A percentile compares a stretch with the other conserved stretches of the same genome.
Conservation (phyloP, 345 rosid species). For the Crucihimalaya himalaica region DNA sequence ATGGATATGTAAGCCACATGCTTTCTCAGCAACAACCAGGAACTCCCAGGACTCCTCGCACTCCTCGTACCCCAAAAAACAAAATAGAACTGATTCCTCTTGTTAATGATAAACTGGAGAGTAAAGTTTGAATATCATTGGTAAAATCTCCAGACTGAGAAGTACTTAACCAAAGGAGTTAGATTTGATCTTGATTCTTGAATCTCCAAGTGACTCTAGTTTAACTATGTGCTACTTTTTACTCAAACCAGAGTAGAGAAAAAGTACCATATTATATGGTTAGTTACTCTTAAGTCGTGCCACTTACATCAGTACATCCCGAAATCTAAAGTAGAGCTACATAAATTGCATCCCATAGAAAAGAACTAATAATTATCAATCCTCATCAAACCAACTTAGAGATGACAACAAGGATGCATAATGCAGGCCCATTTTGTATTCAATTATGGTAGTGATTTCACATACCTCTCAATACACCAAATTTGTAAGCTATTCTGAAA, state of each 20-base stretch:
- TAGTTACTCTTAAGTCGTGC: neutral
- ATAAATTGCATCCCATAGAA: neutral
- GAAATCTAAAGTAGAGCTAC: too few species aligned
- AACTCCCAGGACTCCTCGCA: conserved; percentile 79
- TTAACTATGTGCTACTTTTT: neutral
- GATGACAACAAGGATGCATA: neutral
- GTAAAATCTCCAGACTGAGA: neutral
- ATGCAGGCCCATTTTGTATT: neutral
- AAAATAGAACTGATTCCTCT: conserved; percentile 74
- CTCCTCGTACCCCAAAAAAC: conserved; percentile 66
- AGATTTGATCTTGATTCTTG: neutral
- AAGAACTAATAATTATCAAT: neutral
- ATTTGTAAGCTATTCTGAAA: neutral
- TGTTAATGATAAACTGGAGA: conserved; percentile 80
- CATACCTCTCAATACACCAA: neutral
- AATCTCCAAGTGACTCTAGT: neutral
- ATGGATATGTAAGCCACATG: conserved; percentile 85
- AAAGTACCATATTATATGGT: neutral
- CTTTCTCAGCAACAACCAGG: conserved; percentile 71
- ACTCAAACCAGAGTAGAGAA: neutral
- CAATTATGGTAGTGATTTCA: neutral
- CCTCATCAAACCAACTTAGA: neutral
- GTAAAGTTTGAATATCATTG: conserved; percentile 50
- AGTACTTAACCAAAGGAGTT: neutral
- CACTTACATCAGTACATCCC: neutral